Conservation (phyloP, 306 rosid species). For the Sechiopsis laciniata region DNA sequence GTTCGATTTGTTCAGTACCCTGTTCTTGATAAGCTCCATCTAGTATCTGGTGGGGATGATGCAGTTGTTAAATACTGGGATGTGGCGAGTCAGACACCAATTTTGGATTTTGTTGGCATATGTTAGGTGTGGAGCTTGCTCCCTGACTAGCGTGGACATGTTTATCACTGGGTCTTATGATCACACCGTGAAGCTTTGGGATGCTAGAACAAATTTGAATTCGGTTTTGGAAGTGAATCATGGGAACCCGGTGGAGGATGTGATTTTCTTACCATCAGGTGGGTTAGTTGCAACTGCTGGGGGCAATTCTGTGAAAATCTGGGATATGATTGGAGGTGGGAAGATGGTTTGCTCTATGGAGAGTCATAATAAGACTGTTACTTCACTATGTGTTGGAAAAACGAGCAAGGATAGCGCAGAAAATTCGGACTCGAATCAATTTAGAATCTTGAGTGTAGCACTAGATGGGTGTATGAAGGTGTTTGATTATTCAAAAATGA, state of each 20-base stretch:
- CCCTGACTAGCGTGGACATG: constrained; percentile 50
- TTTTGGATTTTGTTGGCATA: constrained; percentile 52
- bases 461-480: constrained; percentile 92
- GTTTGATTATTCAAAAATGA: constrained; percentile 63
- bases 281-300: constrained; percentile 83
- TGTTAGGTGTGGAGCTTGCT: constrained; percentile 80
- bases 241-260: constrained; percentile 75
- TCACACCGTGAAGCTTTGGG: constrained; percentile 85
- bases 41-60: constrained; percentile 87
- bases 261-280: constrained; percentile 61
- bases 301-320: constrained; percentile 67
- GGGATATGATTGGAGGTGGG: constrained; percentile 93
- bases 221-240: constrained; percentile 51
- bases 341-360: constrained; percentile 65
- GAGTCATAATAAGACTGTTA: constrained; percentile 86
- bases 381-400: constrained; percentile 58
- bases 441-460: constrained; percentile 74
- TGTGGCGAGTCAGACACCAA: constrained; percentile 41
- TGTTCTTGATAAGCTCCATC: constrained; percentile 55
- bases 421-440: constrained; percentile 36
- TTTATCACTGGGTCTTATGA: constrained; percentile 82
- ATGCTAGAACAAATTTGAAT: constrained; percentile 47
- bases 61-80: constrained; percentile 77
- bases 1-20: constrained; percentile 70
- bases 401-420: constrained; percentile 41